Base-by-base conservation (phyloP, 2,329 filamentous ascomycete species). In the Epichloe sp. region DNA sequence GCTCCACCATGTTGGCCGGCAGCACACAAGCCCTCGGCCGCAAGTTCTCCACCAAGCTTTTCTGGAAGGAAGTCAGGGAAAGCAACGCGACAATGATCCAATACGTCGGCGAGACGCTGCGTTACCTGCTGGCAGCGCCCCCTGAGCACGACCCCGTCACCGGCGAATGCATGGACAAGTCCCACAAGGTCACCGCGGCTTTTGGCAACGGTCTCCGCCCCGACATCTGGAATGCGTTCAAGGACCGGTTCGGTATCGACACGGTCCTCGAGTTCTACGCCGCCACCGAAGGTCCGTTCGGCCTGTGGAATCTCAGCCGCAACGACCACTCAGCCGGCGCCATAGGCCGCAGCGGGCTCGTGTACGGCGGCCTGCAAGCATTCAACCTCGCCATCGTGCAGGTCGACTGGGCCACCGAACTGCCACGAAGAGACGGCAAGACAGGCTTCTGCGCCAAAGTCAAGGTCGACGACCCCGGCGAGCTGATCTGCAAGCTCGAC, bases 121-220 rank as follows among this genome's bases (percentile, higher is more conserved):
- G 88, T 5, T 95, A 95, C 64, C 76, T 94, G 4, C 74, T 94
- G 11, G 76, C 85, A 0, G 79, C 81, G 0, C 78, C 84, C 84
- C 2, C 72, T 79, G 0, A 83, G 51, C 65, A 73, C 26, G 82
- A 88, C 57, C 74, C 82, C 0, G 63, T 63, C 6, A 87, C 82
- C 0, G 82, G 83, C 19, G 78, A 83, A 60, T 74, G 78, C 54
- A 72, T 88, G 37, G 89, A 95, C 65, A 78, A 75, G 58, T 77
- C 82, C 56, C 85, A 95, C 69, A 75, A 72, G 0, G 78, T 95
- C n/a, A 80, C 81, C 5, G 59, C 83, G 3, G 88, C 87, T 0
- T 86, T 91, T 56, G 89, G 89, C 19, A 95, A 95, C 62, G 89
- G 89, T 2, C 72, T 95, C 19, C 78, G 89, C 0, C 88, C 88